Conservation (phyloP, 108 stramenopile species). For the Bacterosira constricta region DNA sequence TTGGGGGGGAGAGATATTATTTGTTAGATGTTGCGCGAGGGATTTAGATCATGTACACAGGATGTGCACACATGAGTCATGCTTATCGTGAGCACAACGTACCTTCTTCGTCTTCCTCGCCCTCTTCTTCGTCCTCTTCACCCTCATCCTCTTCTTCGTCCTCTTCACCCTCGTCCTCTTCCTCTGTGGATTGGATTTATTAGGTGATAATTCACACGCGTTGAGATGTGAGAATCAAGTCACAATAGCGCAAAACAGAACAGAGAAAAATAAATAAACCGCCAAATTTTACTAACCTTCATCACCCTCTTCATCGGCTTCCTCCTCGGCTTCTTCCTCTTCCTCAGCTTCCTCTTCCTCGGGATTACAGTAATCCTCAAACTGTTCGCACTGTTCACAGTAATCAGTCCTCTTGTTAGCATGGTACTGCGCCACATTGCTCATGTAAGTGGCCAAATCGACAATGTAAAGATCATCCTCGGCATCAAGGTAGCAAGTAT, state of each 20-base stretch:
- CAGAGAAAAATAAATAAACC: too few species aligned
- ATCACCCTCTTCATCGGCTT: background rate
- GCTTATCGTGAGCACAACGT: too few species aligned
- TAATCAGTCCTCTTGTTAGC: constrained; percentile 44
- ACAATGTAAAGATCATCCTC: constrained; percentile 53
- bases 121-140: constrained; percentile 8
- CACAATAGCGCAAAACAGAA: too few species aligned
- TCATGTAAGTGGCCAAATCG: constrained; percentile 43
- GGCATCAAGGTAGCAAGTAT: constrained; percentile 22
- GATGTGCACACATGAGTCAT: too few species aligned
- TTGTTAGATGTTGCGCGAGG: too few species aligned
- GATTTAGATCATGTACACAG: too few species aligned
- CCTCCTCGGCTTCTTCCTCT: background rate
- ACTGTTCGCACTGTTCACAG: constrained; percentile 45
- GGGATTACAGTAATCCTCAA: constrained; percentile 13
- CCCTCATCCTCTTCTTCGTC: constrained; percentile 2
- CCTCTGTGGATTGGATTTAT: too few species aligned
- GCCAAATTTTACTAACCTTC: background rate
- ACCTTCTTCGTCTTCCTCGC: constrained; percentile 6
- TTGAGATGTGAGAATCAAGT: too few species aligned
- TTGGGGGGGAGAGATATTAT: too few species aligned
- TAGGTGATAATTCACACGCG: too few species aligned
- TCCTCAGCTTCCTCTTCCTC: constrained; percentile 2
- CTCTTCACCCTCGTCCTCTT: constrained; percentile 4
- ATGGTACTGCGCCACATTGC: constrained; percentile 30